phyloP scores from a whole-genome alignment of 2,329 filamentous ascomycete genomes.

The Tolypocladium sp. region DNA sequence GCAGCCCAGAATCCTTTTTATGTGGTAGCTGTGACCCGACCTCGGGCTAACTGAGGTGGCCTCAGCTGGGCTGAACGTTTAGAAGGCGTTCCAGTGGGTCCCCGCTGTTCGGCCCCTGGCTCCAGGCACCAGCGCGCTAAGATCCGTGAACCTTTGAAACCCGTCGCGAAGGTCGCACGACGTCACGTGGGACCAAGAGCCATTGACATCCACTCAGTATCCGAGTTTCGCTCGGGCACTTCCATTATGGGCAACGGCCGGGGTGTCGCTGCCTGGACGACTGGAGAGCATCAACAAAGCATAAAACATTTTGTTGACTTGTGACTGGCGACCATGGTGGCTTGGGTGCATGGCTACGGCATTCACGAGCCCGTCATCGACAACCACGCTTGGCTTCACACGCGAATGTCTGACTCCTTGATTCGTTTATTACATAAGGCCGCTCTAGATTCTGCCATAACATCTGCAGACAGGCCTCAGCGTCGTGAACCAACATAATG shows the following conservation, averaged over 20 bases:
- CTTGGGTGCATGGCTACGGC: no score
- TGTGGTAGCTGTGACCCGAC: not conserved
- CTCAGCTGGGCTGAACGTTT: not conserved
- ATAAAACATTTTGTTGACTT: no score
- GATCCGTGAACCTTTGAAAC: not conserved
- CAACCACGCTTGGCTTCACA: not conserved
- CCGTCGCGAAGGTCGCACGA: not conserved
- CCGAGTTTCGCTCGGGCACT: no score
- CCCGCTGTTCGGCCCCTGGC: not conserved
- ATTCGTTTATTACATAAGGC: not conserved
- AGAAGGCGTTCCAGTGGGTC: not conserved
- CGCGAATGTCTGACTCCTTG: no score
- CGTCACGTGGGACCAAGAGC: not conserved
- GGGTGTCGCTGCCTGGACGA: no score
- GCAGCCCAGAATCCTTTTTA: not conserved
- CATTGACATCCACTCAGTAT: not conserved
- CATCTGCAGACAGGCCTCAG: not conserved
- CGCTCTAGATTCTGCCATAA: not conserved
- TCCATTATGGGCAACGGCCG: no score
- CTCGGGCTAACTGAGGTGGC: not conserved
- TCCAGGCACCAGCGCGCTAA: not conserved
- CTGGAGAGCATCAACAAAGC: no score
- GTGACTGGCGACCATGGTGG: no score
- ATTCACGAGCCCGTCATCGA: no score
- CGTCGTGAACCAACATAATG: not conserved